Base-by-base conservation (phyloP, 495 filamentous ascomycete species). In the Thozetella sp. region DNA sequence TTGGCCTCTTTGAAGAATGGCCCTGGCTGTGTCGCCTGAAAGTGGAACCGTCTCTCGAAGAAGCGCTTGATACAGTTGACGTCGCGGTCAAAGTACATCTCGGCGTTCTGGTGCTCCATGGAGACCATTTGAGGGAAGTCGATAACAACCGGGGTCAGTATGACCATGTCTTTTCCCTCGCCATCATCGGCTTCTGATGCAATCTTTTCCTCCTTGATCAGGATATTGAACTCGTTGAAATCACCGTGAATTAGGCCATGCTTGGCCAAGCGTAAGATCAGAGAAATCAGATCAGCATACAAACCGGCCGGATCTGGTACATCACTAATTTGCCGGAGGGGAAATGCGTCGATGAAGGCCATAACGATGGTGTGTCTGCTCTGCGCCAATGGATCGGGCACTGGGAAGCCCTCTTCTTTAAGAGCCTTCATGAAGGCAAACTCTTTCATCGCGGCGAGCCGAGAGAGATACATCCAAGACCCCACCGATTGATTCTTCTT, bases 61-160 rank as follows among this genome's bases (percentile, higher is more conserved):
- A 95, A 98, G 20, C 86, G 83, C 80, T 96, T 97, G 70, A 99
- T 87, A 73, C 96, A 98, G 64, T 89, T 82, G 34, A 98, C 93
- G 63, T 99, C 95, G 40, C 95, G 88, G 65, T 97, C 90, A 64
- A 98, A 98, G 72, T 97, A 97, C 82, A 91, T 93, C 63, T 93
- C 87, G 55, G 95, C 96, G 69, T 99, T 96, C 13, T 73, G 73
- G 68, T 99, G 96, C 65, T 96, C 91, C 64, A 97, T 89, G n/a
- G 93, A 97, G 2, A 98, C 84, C 90, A 97, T 97, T 76, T 99
- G 95, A 1, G 95, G 95, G 71, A 99, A 99, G 76, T 99, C 96
- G 64, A 99, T 99, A 25, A 98, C 72, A 53, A 96, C 83, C 3
- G 95, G 93, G 17, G 72, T 81, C 1, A 88, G 71, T 6, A 61